phyloP scores from a whole-genome alignment of 495 filamentous ascomycete species.

The Penicillium verhagenii region DNA sequence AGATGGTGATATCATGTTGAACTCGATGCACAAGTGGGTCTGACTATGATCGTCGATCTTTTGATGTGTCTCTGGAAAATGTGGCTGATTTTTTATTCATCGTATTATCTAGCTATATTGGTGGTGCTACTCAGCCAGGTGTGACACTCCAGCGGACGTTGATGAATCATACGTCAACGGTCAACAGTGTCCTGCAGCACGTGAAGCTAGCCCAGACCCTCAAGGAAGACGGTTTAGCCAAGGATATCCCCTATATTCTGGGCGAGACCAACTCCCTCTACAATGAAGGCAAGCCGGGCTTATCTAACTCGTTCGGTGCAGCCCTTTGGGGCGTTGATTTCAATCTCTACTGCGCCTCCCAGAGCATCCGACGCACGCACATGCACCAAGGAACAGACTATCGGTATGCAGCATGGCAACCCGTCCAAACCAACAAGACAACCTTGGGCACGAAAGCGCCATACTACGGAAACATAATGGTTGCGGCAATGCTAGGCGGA shows the following conservation, averaged over 20 bases:
- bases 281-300: slow-evolving; percentile 59
- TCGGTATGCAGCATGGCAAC: slow-evolving; percentile 60
- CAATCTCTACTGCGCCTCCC: slow-evolving; percentile 56
- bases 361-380: slow-evolving; percentile 58
- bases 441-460: slow-evolving; percentile 61
- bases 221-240: slow-evolving; percentile 31
- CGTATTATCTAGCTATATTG: slow-evolving; percentile 55
- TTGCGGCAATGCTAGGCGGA: slow-evolving; percentile 54
- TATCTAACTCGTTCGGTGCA: slow-evolving; percentile 69
- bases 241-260: slow-evolving; percentile 56
- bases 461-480: slow-evolving; percentile 65
- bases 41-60: neutral
- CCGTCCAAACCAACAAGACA: slow-evolving; percentile 51
- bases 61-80: neutral
- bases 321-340: slow-evolving; percentile 71
- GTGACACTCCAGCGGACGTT: slow-evolving; percentile 64
- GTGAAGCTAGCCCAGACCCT: slow-evolving; percentile 43
- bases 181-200: slow-evolving; percentile 48
- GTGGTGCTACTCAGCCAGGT: slow-evolving; percentile 57
- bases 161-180: slow-evolving; percentile 63
- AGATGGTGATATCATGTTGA: slow-evolving; percentile 51
- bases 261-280: slow-evolving; percentile 67
- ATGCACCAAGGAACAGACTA: slow-evolving; percentile 69
- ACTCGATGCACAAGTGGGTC: slow-evolving; percentile 64
- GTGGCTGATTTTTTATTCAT: neutral